These are phyloP conservation scores for Kodamaea sagamina DNA, from an alignment of 805 yeast genomes.

Conservation along the genomic window DNA sequence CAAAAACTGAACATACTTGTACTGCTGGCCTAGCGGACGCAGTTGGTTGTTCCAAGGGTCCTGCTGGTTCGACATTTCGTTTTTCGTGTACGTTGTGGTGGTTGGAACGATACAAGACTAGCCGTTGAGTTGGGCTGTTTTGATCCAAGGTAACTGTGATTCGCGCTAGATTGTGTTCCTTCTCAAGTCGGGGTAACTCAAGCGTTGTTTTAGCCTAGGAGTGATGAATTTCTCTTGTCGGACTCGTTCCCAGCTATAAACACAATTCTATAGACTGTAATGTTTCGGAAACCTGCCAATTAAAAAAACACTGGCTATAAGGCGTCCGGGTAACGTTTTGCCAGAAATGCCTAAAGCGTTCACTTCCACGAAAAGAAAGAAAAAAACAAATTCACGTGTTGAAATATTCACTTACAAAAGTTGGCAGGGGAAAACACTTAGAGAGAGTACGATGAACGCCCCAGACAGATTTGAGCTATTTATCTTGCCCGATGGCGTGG, in stretches of 20 bases:
- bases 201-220: background rate
- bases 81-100: too few relatives aligned
- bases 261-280: conserved; percentile 1
- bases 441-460: conserved; percentile 71
- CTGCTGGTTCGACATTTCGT: conserved; percentile 39
- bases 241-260: background rate
- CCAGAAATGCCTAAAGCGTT: background rate
- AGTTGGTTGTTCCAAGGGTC: conserved; percentile 47
- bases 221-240: background rate
- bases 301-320: background rate
- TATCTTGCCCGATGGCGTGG: conserved; percentile 95
- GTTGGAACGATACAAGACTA: background rate
- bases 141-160: too few relatives aligned
- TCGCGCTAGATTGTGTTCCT: too few relatives aligned
- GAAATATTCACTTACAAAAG: background rate
- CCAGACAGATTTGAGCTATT: conserved; percentile 98
- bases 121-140: background rate
- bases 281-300: conserved; percentile 5
- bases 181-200: background rate
- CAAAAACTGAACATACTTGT: conserved; percentile 28
- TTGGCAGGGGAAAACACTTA: background rate
- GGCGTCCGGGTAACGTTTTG: background rate
- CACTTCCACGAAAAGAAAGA: background rate
- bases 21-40: conserved; percentile 44
- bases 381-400: background rate